These are phyloP conservation scores for Pythium coloratum DNA, from an alignment of 352 stramenopile genomes.

Conservation along the genomic window DNA sequence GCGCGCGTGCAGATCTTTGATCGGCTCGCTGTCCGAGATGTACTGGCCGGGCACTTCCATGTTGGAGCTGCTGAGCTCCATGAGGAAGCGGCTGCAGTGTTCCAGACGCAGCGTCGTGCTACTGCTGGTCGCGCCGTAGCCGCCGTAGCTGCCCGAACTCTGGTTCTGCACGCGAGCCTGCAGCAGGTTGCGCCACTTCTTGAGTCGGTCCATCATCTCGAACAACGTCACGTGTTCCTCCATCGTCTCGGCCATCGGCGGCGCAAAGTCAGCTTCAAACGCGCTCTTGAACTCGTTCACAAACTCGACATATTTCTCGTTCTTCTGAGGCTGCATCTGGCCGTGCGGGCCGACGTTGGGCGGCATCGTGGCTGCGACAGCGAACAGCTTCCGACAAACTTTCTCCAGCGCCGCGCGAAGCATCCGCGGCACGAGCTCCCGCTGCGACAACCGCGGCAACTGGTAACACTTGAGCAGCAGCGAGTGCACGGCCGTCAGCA, in stretches of 20 bases:
- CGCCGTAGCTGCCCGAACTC: constrained; percentile 21
- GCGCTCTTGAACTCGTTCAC: constrained; percentile 84
- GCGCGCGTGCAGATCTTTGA: constrained; percentile 90
- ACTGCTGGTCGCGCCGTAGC: neutral
- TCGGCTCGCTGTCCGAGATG: constrained; percentile 88
- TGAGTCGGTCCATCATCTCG: constrained; percentile 88
- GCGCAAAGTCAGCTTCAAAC: constrained; percentile 87
- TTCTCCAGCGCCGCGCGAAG: constrained; percentile 88
- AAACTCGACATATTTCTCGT: constrained; percentile 87
- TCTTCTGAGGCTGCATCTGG: constrained; percentile 76
- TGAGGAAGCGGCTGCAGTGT: constrained; percentile 86
- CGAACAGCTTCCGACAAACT: constrained; percentile 94
- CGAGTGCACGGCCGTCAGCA: constrained; percentile 94
- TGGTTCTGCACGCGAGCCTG: constrained; percentile 81
- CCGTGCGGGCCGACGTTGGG: constrained; percentile 17
- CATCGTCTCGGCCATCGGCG: constrained; percentile 23
- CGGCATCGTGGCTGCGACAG: constrained; percentile 13
- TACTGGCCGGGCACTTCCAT: constrained; percentile 94
- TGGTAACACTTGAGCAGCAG: constrained; percentile 95
- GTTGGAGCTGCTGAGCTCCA: constrained; percentile 84
- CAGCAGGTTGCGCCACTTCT: constrained; percentile 90
- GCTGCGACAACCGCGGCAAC: constrained; percentile 75
- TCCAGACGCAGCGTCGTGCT: constrained; percentile 70
- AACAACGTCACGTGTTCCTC: constrained; percentile 57
- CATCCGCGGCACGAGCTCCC: constrained; percentile 84